phyloP scores from a whole-genome alignment of 306 rosid genomes.

The Leucaena leucocephala region DNA sequence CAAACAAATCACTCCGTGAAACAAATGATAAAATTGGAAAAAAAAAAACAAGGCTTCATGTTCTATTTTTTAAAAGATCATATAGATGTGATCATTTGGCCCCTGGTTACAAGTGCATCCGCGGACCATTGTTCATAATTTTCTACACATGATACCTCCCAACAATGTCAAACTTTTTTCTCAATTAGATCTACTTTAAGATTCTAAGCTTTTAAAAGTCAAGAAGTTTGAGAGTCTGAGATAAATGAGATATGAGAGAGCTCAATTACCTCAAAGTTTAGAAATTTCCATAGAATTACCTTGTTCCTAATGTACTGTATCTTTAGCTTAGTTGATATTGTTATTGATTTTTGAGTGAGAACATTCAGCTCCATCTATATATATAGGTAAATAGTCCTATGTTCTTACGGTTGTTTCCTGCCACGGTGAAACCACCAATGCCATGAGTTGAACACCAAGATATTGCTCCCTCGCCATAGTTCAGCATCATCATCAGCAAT shows the following conservation, averaged over 20 bases:
- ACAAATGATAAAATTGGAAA: neutral
- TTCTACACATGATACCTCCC: neutral
- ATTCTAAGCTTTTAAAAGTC: neutral
- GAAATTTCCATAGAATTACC: neutral
- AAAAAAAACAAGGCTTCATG: neutral
- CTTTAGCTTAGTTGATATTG: neutral
- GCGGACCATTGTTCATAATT: neutral
- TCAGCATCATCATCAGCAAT: constrained; percentile 14
- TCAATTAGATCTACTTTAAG: neutral
- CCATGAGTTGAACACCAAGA: constrained; percentile 51
- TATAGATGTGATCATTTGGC: neutral
- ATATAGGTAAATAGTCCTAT: neutral
- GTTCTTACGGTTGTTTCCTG: constrained; percentile 36
- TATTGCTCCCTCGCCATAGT: constrained; percentile 28
- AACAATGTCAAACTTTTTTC: neutral
- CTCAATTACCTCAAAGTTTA: neutral
- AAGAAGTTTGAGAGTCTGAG: neutral
- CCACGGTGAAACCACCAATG: constrained; percentile 43
- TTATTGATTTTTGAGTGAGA: neutral
- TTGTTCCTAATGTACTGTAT: neutral
- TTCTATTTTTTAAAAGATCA: neutral
- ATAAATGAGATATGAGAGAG: neutral
- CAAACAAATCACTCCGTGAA: neutral
- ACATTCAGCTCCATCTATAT: neutral
- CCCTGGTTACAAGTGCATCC: neutral